Evolutionary conservation across 169 alveolate species (phyloP).

Genomic region (Gregarina niphandrodes): DNA sequence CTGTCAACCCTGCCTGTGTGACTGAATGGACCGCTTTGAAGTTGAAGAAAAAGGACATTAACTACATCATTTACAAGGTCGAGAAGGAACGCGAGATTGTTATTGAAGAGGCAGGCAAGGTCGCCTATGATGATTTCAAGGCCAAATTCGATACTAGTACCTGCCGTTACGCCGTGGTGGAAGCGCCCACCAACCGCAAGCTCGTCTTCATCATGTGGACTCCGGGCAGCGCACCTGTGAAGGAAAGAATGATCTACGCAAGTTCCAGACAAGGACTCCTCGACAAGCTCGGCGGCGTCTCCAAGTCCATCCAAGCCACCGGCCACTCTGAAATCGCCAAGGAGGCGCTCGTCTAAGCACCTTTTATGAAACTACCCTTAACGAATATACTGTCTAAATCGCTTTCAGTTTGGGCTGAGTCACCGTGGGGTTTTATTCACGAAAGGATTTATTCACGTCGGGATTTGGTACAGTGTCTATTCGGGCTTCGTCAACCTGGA

Average conservation of each 20-base stretch:
- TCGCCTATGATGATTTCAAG: constrained; percentile 6
- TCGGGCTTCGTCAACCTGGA: too few relatives aligned
- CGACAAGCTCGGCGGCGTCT: neutral
- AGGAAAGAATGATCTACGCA: constrained; percentile 10
- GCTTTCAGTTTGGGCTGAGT: too few relatives aligned
- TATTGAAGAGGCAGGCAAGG: constrained; percentile 1
- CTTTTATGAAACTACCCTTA: too few relatives aligned
- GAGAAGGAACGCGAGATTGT: constrained; percentile 4
- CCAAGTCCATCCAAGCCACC: neutral
- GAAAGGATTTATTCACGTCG: too few relatives aligned
- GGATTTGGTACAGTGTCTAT: too few relatives aligned
- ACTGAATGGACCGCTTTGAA: constrained; percentile 6
- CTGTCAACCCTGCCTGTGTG: constrained; percentile 8
- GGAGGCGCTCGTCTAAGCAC: too few relatives aligned
- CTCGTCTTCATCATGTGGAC: constrained; percentile 11
- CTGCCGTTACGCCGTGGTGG: neutral
- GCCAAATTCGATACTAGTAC: constrained; percentile 1
- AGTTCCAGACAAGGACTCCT: constrained; percentile 7
- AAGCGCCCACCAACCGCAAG: constrained; percentile 6
- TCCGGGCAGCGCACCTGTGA: constrained; percentile 12
- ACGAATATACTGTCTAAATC: too few relatives aligned
- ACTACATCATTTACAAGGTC: constrained; percentile 3
- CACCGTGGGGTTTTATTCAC: too few relatives aligned
- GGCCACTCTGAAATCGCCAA: neutral
- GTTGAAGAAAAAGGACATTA: constrained; percentile 3